Evolutionary conservation across 768 basidiomycete genomes (phyloP), one percentile per base, ranked within the genome.

Genomic region (Kwoniella bestiolae): DNA sequence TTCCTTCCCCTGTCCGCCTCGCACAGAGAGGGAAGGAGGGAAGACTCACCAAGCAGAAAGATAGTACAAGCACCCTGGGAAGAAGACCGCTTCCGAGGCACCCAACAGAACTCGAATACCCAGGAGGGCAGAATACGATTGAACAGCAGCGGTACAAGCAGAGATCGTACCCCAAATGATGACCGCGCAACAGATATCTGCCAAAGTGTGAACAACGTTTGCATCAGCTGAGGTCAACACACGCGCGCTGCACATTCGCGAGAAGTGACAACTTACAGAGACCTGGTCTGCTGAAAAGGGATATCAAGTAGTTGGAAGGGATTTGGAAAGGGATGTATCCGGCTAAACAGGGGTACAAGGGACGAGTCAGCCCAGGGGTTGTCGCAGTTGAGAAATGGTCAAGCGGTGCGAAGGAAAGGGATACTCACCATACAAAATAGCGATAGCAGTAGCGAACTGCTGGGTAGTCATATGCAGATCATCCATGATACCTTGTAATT

Each of bases 291-390:
- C 63, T 49, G 52, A 80, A 66, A 14, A 66, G 65, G 18, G 66
- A 52, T 41, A 76, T 69, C 50, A 80, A 57, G 31, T 76, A 67
- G 66, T 80, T 80, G 26, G 67, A 71, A 1, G 76, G 78, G 52
- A 78, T 60, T 53, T 79, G 73, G 46, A 72, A 68, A 2, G 65
- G 67, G 2, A 69, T 46, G 47, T 76, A 78, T 25, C 55, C 69
- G 35, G 60, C 60, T 51, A n/a, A 23, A 50, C n/a, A n/a, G n/a
- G n/a, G n/a, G n/a, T n/a, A n/a, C n/a, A n/a, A n/a, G n/a, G n/a
- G n/a, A n/a, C n/a, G n/a, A n/a, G n/a, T n/a, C n/a, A n/a, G n/a
- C n/a, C n/a, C n/a, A n/a, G n/a, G n/a, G n/a, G n/a, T n/a, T n/a
- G n/a, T n/a, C n/a, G n/a, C n/a, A n/a, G n/a, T 18, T 25, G 9